These are phyloP conservation scores for Atkinsonella texensis DNA, from an alignment of 2,329 filamentous ascomycete genomes.

Conservation along the genomic window DNA sequence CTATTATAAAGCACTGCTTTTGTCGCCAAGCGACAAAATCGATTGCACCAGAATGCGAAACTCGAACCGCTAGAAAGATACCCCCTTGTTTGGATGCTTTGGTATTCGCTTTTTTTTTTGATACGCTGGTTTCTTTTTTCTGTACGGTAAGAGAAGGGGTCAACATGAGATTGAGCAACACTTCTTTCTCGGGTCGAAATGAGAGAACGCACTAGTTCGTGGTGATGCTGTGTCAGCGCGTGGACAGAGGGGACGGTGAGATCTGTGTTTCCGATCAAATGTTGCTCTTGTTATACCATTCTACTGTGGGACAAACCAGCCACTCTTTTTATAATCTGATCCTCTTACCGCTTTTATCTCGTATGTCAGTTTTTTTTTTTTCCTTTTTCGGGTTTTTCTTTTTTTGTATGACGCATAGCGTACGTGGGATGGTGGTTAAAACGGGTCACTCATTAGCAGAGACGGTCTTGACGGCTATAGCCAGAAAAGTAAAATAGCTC, in stretches of 20 bases:
- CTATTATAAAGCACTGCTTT: neutral
- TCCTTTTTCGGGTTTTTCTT: neutral
- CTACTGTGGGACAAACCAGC: neutral
- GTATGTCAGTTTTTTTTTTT: conserved; percentile 6
- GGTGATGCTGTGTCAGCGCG: neutral
- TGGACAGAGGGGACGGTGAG: neutral
- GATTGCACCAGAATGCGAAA: conserved; percentile 19
- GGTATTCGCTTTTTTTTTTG: neutral
- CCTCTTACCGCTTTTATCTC: neutral
- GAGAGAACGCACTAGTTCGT: neutral
- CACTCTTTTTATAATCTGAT: conserved; percentile 1
- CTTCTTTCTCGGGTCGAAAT: neutral
- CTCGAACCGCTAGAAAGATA: conserved; percentile 25
- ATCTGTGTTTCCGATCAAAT: neutral
- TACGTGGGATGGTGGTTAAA: conserved; percentile 1
- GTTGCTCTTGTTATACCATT: neutral
- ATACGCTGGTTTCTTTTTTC: conserved; percentile 4
- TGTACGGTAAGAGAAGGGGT: neutral
- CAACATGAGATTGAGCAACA: neutral
- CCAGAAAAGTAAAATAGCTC: conserved; percentile 11
- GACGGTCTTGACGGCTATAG: neutral
- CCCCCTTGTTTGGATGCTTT: conserved; percentile 20
- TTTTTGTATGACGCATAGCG: conserved; percentile 10
- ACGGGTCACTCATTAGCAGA: conserved; percentile 1
- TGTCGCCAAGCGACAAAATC: neutral